Evolutionary conservation across 2,329 filamentous ascomycete genomes (phyloP).

Genomic region (Chaetomium sp.): DNA sequence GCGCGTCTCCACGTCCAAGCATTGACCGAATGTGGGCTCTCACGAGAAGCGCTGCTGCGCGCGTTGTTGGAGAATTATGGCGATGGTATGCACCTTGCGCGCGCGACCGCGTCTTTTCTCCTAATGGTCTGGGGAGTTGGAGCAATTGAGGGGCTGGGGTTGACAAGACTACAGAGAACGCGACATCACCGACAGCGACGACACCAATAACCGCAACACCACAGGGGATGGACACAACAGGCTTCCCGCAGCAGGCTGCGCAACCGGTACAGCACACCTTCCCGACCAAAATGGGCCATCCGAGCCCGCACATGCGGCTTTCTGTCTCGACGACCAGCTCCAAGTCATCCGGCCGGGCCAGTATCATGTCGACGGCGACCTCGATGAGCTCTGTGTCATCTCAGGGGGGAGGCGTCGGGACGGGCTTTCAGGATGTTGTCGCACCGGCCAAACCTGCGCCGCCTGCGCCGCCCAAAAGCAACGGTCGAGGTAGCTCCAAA

Average conservation of each 20-base stretch:
- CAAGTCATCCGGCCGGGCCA: conserved; percentile 42
- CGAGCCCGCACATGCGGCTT: conserved; percentile 16
- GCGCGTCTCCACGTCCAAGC: conserved; percentile 30
- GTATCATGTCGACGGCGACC: conserved; percentile 37
- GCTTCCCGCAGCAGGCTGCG: conserved; percentile 10
- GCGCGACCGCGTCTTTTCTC: background rate
- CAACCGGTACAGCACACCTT: conserved; percentile 9
- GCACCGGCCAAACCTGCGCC: conserved; percentile 13
- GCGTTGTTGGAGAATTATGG: conserved; percentile 29
- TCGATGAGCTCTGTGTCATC: conserved; percentile 29
- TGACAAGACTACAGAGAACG: background rate
- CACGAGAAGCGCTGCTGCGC: conserved; percentile 28
- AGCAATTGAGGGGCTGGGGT: background rate
- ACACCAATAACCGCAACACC: background rate
- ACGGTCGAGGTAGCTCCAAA: conserved; percentile 30
- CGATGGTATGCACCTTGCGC: conserved; percentile 9
- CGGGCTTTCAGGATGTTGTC: conserved; percentile 12
- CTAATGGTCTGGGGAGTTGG: background rate
- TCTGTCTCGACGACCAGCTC: conserved; percentile 42
- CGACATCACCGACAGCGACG: background rate
- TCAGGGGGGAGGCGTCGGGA: conserved; percentile 18
- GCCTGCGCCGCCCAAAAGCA: conserved; percentile 34
- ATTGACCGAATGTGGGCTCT: conserved; percentile 27
- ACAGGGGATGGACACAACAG: conserved; percentile 7
- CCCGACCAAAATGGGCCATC: conserved; percentile 11